These are phyloP conservation scores for Dillenia turbinata DNA, from an alignment of 164 flowering plant species.

Conservation along the genomic window DNA sequence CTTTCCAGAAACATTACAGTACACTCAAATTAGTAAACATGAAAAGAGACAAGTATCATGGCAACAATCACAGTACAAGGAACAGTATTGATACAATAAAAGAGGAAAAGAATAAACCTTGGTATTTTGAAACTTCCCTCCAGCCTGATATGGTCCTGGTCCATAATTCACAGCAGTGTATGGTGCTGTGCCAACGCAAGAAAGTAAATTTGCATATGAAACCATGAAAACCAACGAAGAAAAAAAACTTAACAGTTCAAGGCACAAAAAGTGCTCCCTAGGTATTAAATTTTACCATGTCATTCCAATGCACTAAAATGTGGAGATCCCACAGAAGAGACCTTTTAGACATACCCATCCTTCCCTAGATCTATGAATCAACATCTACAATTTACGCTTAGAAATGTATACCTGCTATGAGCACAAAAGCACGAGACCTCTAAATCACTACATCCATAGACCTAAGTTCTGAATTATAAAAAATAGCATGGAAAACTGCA, in stretches of 20 bases:
- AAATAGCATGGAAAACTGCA: too few species aligned
- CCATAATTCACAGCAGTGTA: slow-evolving; percentile 55
- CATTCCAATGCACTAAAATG: neutral
- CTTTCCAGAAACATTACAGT: too few species aligned
- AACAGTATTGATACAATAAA: neutral
- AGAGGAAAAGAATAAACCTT: slow-evolving; percentile 46
- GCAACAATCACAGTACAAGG: neutral
- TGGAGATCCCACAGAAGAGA: slow-evolving; percentile 6
- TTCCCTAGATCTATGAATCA: neutral
- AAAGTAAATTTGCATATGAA: slow-evolving; percentile 45
- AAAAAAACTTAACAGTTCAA: slow-evolving; percentile 42
- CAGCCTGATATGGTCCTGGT: slow-evolving; percentile 55
- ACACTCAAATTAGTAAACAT: too few species aligned
- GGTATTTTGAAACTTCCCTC: slow-evolving; percentile 56
- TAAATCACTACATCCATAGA: too few species aligned
- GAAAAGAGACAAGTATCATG: too few species aligned
- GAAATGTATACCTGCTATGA: too few species aligned
- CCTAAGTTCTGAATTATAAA: too few species aligned
- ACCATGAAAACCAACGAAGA: slow-evolving; percentile 50
- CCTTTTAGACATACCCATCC: neutral
- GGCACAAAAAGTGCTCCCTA: slow-evolving; percentile 14
- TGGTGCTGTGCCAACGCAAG: slow-evolving; percentile 52
- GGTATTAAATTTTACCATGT: slow-evolving; percentile 15
- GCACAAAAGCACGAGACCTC: too few species aligned
- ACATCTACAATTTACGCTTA: too few species aligned